Conservation (phyloP, 83 land plant species). For the Isoetes engelmannii region DNA sequence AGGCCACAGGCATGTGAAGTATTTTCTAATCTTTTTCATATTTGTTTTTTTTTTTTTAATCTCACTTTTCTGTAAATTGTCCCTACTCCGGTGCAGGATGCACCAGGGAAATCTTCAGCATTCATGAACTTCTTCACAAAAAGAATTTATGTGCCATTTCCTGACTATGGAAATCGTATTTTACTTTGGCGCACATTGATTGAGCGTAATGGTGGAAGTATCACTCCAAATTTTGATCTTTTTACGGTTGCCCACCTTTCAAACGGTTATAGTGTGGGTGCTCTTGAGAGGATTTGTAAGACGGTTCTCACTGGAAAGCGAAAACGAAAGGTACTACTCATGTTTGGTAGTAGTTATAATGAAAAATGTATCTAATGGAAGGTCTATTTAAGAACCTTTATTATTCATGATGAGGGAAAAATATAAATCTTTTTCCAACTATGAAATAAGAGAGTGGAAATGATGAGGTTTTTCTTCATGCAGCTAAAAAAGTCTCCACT, state of each 20-base stretch:
- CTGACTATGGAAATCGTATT: slow-evolving; percentile 19
- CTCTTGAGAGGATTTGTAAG: slow-evolving; percentile 20
- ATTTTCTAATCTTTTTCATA: background rate
- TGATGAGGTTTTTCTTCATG: too few species aligned
- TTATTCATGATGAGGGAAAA: too few species aligned
- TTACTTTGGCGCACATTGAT: slow-evolving; percentile 22
- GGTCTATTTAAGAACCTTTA: too few species aligned
- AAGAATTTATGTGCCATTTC: slow-evolving; percentile 24
- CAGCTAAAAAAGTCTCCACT: too few species aligned
- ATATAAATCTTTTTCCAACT: too few species aligned
- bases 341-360: too few species aligned
- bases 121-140: slow-evolving; percentile 14
- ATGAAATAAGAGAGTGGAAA: too few species aligned
- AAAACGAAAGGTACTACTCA: slow-evolving; percentile 17
- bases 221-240: slow-evolving; percentile 17
- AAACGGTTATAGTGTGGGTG: slow-evolving; percentile 12
- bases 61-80: background rate
- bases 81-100: slow-evolving; percentile 12
- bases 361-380: too few species aligned
- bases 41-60: background rate
- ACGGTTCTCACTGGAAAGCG: slow-evolving; percentile 4
- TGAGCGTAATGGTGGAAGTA: slow-evolving; percentile 24
- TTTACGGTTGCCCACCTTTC: slow-evolving; percentile 23
- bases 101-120: slow-evolving; percentile 17
- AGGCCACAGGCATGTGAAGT: slow-evolving; percentile 28